Percentiles rank a stretch among this genome's conserved stretches.
phyloP scores from a whole-genome alignment of 1,284 basidiomycete species.

The Thecaphora frezii region DNA sequence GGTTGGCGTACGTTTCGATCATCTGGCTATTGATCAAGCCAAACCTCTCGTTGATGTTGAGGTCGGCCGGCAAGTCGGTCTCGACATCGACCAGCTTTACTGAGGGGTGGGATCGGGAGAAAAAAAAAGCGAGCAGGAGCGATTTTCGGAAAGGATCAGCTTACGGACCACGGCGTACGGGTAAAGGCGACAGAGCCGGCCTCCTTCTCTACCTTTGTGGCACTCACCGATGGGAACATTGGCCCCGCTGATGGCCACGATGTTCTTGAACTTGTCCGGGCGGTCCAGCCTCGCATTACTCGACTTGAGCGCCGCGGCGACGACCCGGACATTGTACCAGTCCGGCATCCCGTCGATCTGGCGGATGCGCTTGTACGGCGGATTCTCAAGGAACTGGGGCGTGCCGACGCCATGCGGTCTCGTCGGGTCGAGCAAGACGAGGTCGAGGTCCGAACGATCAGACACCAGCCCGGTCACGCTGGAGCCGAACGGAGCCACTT shows the following conservation, averaged over 20 bases:
- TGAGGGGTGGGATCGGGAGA: neutral
- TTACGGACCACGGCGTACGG: too few species aligned
- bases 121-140: neutral
- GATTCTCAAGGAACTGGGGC: slow-evolving; percentile 12
- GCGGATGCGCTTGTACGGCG: slow-evolving; percentile 2
- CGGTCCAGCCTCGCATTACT: neutral
- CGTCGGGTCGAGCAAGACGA: slow-evolving; percentile 43
- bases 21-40: slow-evolving; percentile 43
- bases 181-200: neutral
- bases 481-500: slow-evolving; percentile 47
- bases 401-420: slow-evolving; percentile 35
- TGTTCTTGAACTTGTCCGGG: slow-evolving; percentile 1
- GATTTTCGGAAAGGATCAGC: too few species aligned
- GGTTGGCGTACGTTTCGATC: slow-evolving; percentile 39
- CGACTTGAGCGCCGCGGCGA: slow-evolving; percentile 21
- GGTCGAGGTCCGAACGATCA: slow-evolving; percentile 42
- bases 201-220: neutral
- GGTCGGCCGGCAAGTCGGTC: slow-evolving; percentile 30
- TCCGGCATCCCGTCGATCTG: slow-evolving; percentile 24
- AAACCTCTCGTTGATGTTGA: slow-evolving; percentile 53
- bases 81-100: slow-evolving; percentile 42
- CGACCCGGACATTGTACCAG: slow-evolving; percentile 26
- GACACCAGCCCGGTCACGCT: slow-evolving; percentile 40
- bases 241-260: slow-evolving; percentile 31
- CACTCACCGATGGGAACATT: slow-evolving; percentile 35